Base-by-base conservation (phyloP, 495 filamentous ascomycete species). In the Aspergillus biplanus region DNA sequence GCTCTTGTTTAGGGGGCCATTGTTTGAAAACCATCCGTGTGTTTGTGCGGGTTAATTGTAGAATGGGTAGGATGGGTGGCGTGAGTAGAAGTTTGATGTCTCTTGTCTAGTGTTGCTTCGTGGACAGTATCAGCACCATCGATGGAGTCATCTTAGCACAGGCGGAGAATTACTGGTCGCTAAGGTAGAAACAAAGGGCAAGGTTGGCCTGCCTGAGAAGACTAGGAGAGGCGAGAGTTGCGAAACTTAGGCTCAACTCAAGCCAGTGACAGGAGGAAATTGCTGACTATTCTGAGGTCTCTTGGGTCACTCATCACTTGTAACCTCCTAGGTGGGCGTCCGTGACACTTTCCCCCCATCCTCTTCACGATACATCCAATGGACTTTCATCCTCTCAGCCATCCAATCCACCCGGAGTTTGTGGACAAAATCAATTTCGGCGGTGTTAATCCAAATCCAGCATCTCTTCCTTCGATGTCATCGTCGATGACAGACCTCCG, bases 381-480 rank as follows among this genome's bases (percentile, higher is more conserved):
- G 52, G 52, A 31, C 58, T 49, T 50, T 39, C n/a, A 32, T 50
- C 8, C 46, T 52, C 52, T 52, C 60, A 56, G 52, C 46, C 65
- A 60, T 47, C 27, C 33, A 56, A 60, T 32, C 61, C 65, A 56
- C 56, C 31, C 47, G 52, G 50, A 33, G 53, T 47, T 52, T 39
- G 65, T 61, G 65, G 52, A 56, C 44, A 62, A 16, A 8, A 52
- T 61, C 44, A 21, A 59, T 56, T 47, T 15, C 32, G 32, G 57
- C 16, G 52, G 35, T 56, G 31, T 52, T 37, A 52, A 50, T 56
- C 37, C 52, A 60, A 37, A 47, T 57, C 31, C 33, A 61, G 46
- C 56, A 16, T 35, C 52, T 27, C 56, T 56, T 52, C 44, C 55
- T 55, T 49, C 63, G 46, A 55, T 65, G 46, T 49, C 47, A 65